A percentile compares a stretch with the other conserved stretches of the same genome.
Conservation (phyloP, 768 basidiomycete genomes). For the Fistulinella prunicolor region DNA sequence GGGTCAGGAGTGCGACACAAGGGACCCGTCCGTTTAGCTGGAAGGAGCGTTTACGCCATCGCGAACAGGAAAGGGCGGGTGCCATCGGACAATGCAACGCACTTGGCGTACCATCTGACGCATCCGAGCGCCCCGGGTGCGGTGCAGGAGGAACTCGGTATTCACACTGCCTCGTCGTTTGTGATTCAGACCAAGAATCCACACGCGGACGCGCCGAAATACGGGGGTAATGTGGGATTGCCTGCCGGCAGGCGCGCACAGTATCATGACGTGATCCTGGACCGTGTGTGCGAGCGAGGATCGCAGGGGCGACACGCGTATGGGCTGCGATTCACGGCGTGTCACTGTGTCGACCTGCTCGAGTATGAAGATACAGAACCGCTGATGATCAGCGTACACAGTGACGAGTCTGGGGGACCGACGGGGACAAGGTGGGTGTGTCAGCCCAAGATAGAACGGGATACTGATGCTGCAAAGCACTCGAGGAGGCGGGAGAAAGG, state of each 20-base stretch:
- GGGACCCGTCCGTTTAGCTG: constrained; percentile 50
- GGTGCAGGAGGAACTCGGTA: constrained; percentile 55
- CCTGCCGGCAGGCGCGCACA: constrained; percentile 36
- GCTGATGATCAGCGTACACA: constrained; percentile 49
- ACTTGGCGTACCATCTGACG: constrained; percentile 58
- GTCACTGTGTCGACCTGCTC: constrained; percentile 49
- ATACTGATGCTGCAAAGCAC: constrained; percentile 18
- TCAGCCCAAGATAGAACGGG: neutral
- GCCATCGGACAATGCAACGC: constrained; percentile 48
- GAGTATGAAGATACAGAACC: constrained; percentile 55
- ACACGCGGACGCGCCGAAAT: constrained; percentile 38
- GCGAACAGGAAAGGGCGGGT: constrained; percentile 46
- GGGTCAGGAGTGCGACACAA: constrained; percentile 48
- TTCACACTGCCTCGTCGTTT: constrained; percentile 51
- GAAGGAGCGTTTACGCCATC: constrained; percentile 57
- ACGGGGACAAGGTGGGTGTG: constrained; percentile 45
- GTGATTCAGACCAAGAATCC: constrained; percentile 64
- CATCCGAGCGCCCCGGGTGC: constrained; percentile 50
- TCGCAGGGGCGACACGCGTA: constrained; percentile 42
- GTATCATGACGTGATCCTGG: constrained; percentile 48
- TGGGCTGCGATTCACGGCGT: constrained; percentile 49
- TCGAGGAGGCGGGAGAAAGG: constrained; percentile 38
- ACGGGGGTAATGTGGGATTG: constrained; percentile 26
- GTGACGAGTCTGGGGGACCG: constrained; percentile 48
- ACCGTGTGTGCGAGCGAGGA: constrained; percentile 47